These are phyloP conservation scores for Zygosaccharomyces pseudorouxii DNA, from an alignment of 805 yeast species.

Conservation along the genomic window DNA sequence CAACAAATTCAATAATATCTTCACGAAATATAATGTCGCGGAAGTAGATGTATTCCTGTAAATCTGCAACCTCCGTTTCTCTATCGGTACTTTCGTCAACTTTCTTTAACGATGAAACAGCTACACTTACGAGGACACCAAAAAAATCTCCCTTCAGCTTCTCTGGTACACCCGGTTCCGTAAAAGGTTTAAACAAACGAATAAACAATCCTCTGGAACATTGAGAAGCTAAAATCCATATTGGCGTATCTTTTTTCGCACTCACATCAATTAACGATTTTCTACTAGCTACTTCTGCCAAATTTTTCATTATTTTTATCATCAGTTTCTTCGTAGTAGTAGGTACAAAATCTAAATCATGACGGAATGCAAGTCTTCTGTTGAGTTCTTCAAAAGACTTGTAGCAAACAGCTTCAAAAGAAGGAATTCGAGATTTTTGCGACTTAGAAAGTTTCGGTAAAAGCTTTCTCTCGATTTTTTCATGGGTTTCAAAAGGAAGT, in stretches of 20 bases:
- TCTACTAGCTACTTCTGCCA: constrained; percentile 49
- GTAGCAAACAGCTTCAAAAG: constrained; percentile 58
- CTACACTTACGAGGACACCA: constrained; percentile 32
- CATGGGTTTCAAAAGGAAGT: constrained; percentile 59
- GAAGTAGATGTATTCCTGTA: constrained; percentile 41
- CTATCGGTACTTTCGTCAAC: constrained; percentile 26
- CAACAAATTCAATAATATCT: constrained; percentile 32
- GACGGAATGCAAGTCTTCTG: constrained; percentile 33
- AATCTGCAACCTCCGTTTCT: constrained; percentile 43
- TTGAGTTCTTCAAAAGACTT: constrained; percentile 41
- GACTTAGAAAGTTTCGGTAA: constrained; percentile 35
- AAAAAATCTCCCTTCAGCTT: constrained; percentile 13
- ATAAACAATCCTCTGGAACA: constrained; percentile 38
- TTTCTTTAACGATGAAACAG: constrained; percentile 28
- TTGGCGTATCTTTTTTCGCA: constrained; percentile 24
- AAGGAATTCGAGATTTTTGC: constrained; percentile 45
- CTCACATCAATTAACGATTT: constrained; percentile 36
- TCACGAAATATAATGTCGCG: constrained; percentile 41
- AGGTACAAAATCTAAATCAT: constrained; percentile 28
- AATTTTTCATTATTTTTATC: constrained; percentile 42
- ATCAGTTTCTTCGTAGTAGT: constrained; percentile 45
- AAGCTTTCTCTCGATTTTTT: constrained; percentile 52
- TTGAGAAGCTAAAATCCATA: constrained; percentile 53
- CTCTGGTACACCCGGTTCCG: constrained; percentile 4
- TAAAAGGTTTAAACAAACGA: constrained; percentile 16